Conservation (phyloP, 2,329 filamentous ascomycete species). For the Xylariaceae sp. region DNA sequence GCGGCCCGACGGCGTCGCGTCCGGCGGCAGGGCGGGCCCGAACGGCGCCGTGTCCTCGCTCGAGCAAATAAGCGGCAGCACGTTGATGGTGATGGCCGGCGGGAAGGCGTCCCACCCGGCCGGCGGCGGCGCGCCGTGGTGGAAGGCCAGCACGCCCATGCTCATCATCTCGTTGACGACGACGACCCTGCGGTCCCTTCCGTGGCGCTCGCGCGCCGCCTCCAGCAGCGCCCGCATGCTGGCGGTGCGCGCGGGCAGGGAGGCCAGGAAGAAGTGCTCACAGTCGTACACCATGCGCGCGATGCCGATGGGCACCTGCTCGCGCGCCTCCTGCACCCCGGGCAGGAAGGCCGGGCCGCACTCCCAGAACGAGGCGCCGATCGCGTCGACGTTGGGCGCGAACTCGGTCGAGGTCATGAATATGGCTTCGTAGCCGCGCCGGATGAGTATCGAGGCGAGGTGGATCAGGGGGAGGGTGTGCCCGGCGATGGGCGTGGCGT, state of each 20-base stretch:
- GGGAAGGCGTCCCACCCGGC: constrained; percentile 28
- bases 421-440: constrained; percentile 30
- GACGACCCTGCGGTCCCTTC: constrained; percentile 31
- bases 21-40: constrained; percentile 30
- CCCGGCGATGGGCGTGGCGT: constrained; percentile 12
- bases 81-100: constrained; percentile 31
- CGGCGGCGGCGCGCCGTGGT: constrained; percentile 29
- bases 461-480: constrained; percentile 16
- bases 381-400: constrained; percentile 21
- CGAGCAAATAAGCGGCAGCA: constrained; percentile 27
- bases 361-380: constrained; percentile 27
- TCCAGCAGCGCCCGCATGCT: constrained; percentile 28
- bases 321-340: not conserved
- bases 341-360: constrained; percentile 2
- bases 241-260: constrained; percentile 25
- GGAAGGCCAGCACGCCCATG: constrained; percentile 30
- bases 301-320: constrained; percentile 7
- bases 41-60: constrained; percentile 33
- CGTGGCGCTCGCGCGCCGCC: constrained; percentile 23
- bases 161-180: constrained; percentile 23
- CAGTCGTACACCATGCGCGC: constrained; percentile 24
- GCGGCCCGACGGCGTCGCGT: constrained; percentile 28
- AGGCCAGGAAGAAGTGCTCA: constrained; percentile 25
- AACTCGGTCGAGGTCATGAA: constrained; percentile 27
- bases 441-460: constrained; percentile 24